Evolutionary conservation across 2,329 filamentous ascomycete genomes (phyloP), one percentile per base, ranked within the genome.

Genomic region (Stenocarpella maydis): DNA sequence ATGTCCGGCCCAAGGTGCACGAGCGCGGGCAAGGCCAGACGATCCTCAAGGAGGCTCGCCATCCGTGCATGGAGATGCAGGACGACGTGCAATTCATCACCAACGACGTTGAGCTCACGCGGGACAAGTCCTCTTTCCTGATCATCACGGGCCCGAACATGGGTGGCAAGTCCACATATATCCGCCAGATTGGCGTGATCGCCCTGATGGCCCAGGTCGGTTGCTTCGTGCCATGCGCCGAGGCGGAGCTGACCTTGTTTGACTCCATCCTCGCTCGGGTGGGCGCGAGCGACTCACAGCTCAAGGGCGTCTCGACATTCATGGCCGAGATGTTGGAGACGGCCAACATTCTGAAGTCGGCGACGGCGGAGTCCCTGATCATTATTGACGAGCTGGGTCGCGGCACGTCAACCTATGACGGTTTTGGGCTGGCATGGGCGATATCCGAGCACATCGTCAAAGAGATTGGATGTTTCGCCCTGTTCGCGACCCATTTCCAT

Each of bases 311-410:
- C 2, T 97, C 94, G 4, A 99, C 96, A 0, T 99, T 99, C 80
- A 99, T 99, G 97, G 96, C 96, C 1, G 96, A 99, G 82, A 99
- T 99, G 96, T 88, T 99, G 26, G 96, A 99, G 80, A 99, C 96
- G 1, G 94, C 96, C 74, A 98, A 98, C 78, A 99, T 99, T 73
- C 90, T 99, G 77, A 98, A 98, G 82, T 97, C 94, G 0, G 96
- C 96, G 2, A 99, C 96, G 0, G 90, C 92, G 39, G 96, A 99
- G 78, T 97, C 94, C 5, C 87, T 99, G 65, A 98, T 99, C 82
- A 98, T 99, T 80, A 98, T 99, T 74, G 97, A 99, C 79, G 96
- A 99, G 80, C 89, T 99, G 2, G 96, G 96, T 61, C 93, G 96
- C 71, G 96, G 96, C 69, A 99, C 96, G 0, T 98, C 94, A 72